Base-by-base conservation (phyloP, 768 basidiomycete species). In the Tephrocybe sp. region DNA sequence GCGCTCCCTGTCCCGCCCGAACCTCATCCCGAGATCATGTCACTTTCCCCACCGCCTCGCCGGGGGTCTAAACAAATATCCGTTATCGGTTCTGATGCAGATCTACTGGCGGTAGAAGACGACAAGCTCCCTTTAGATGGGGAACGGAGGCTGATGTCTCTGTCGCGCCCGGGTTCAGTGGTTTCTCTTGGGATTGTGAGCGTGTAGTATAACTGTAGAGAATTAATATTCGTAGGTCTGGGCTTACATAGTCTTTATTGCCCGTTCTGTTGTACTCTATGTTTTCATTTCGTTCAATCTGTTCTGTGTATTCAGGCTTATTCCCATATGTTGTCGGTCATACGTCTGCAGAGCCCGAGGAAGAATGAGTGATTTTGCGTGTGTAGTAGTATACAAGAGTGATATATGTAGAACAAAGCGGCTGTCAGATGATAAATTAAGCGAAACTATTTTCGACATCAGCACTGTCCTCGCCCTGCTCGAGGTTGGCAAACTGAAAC, bases 361-460 rank as follows among this genome's bases (percentile, higher is more conserved):
- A 4, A 3, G 10, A 33, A 37, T 34, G 45, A 51, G 37, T 18
- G 23, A 56, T 49, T 50, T 44, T 48, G 34, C 26, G 39, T 43
- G 30, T 32, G 51, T 21, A 47, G 30, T 58, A 58, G 38, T 55
- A 55, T 60, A 55, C 57, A 61, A 43, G 37, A 37, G 42, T 50
- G 49, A 39, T 45, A 48, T 47, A 47, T n/a, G 39, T 33, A 44
- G 24, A 53, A 42, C 15, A 57, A 33, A 23, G 42, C 45, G 38
- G 53, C 42, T 28, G 38, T 33, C 8, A 46, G 30, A 28, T 3
- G 14, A 52, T 48, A 44, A 51, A 65, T 80, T 77, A 97, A 55
- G 88, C 88, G 70, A 98, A 90, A 68, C 85, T 89, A 67, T 98
- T 93, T 73, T 98, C 94, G 8, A 97, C 91, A 67, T 98, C 94